A percentile compares a stretch with the other conserved stretches of the same genome.
phyloP scores from a whole-genome alignment of 129 eudicot genomes.

The Logfia minima region DNA sequence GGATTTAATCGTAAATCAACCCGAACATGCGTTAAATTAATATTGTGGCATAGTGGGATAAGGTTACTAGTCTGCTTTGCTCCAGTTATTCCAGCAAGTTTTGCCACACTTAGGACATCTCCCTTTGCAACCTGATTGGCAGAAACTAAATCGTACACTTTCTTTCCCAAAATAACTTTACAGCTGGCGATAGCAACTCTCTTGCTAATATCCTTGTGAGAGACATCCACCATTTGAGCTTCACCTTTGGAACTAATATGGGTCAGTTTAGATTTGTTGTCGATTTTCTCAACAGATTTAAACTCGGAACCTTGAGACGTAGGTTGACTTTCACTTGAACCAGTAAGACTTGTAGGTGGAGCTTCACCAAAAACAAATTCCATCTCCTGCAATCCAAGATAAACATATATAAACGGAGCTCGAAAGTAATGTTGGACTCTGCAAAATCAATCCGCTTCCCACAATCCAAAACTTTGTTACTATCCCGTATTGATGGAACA shows the following conservation, averaged over 20 bases:
- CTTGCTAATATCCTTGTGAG: constrained; percentile 67
- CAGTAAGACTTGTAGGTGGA: constrained; percentile 58
- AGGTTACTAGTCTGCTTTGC: constrained; percentile 88
- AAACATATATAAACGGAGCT: not conserved
- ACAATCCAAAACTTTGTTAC: too few relatives aligned
- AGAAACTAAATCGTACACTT: constrained; percentile 74
- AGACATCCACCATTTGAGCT: constrained; percentile 92
- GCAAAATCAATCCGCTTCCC: too few relatives aligned
- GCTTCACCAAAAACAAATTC: constrained; percentile 84
- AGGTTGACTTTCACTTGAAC: constrained; percentile 47
- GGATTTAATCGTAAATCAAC: constrained; percentile 61
- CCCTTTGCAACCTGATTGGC: constrained; percentile 85
- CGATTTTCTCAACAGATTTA: constrained; percentile 17
- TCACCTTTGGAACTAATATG: constrained; percentile 68
- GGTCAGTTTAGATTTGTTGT: constrained; percentile 41
- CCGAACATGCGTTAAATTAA: constrained; percentile 55
- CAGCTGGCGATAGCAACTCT: constrained; percentile 84
- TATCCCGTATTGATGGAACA: not conserved
- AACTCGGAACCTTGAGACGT: constrained; percentile 37
- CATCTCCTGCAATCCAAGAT: constrained; percentile 57
- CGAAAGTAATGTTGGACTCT: too few relatives aligned
- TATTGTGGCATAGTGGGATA: constrained; percentile 88
- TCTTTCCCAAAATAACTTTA: constrained; percentile 71
- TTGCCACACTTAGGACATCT: constrained; percentile 82
- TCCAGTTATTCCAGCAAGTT: constrained; percentile 73